Evolutionary conservation across 148 eudicot genomes (phyloP), one percentile per base, ranked within the genome.

Genomic region (Vaccinium vitisidaea): DNA sequence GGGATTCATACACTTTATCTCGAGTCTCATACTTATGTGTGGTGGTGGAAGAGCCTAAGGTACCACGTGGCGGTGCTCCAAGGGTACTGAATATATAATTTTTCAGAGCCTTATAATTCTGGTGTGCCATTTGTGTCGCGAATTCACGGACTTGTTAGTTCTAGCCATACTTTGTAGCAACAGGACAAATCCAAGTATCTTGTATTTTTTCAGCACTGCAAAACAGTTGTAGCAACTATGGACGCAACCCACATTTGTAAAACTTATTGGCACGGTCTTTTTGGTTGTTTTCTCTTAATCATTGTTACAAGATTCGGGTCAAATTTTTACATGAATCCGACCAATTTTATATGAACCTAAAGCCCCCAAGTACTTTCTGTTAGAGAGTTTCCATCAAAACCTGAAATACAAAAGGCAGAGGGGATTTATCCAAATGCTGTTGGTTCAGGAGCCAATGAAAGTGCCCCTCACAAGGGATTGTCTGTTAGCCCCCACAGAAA

Each of bases 401-500:
- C 61, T 79, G 65, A 80, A 59, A 79, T 56, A 13, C 74, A 69
- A 67, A 84, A 59, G 77, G 77, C 83, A 82, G 83, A 43, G 74
- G 65, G 52, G 23, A 43, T 43, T 69, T 58, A 82, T 84, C 89
- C 85, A 77, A 46, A 70, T 84, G 56, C 58, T 78, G 80, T 77
- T 85, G 75, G 88, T 82, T 84, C 32, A n/a, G 83, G 78, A 58
- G 54, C 74, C 77, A 84, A 63, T n/a, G 82, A 36, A 65, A 69
- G 84, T 80, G 69, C 83, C 83, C 76, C 84, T 61, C 87, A 84
- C 79, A 79, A 80, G 88, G 87, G 70, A 69, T 82, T 87, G 89
- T 87, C 90, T 85, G 8, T 69, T 13, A 23, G 74, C 13, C 36
- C 74, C 43, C 74, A 27, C 74, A 13, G 82, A 52, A 86, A 87